Evolutionary conservation across 352 stramenopile genomes (phyloP).

Genomic region (Pythium biforme): DNA sequence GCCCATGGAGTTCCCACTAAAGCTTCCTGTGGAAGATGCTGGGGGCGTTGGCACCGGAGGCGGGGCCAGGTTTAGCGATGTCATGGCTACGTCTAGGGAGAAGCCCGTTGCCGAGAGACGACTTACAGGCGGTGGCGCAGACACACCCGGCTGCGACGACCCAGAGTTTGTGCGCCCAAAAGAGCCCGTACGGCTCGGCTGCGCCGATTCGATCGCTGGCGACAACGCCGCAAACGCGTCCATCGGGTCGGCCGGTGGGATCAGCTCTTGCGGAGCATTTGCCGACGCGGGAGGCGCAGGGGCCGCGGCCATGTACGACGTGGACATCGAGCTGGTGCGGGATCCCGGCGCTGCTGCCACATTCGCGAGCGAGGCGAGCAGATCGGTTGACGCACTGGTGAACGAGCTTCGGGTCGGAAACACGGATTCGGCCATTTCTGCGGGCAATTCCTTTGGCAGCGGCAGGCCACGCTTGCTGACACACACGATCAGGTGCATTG

Average conservation of each 20-base stretch:
- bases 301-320: not conserved
- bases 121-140: not conserved
- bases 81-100: not conserved
- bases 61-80: slow-evolving; percentile 2
- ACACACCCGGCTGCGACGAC: not conserved
- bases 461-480: slow-evolving; percentile 88
- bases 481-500: slow-evolving; percentile 97
- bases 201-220: slow-evolving; percentile 28
- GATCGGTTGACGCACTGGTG: slow-evolving; percentile 5
- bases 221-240: slow-evolving; percentile 62
- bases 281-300: not conserved
- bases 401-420: slow-evolving; percentile 40
- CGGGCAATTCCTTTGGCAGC: slow-evolving; percentile 66
- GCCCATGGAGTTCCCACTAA: slow-evolving; percentile 1
- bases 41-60: not conserved
- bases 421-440: slow-evolving; percentile 60
- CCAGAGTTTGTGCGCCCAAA: slow-evolving; percentile 12
- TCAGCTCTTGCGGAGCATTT: not conserved
- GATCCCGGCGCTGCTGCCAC: not conserved
- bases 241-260: slow-evolving; percentile 33
- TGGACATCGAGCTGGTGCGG: slow-evolving; percentile 21
- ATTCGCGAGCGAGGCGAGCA: slow-evolving; percentile 1
- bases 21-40: slow-evolving; percentile 11
- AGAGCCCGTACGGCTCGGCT: slow-evolving; percentile 18
- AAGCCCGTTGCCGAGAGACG: not conserved